Conservation (phyloP, 371 early-diverging fungal species). For the Apophysomyces trapeziformis region DNA sequence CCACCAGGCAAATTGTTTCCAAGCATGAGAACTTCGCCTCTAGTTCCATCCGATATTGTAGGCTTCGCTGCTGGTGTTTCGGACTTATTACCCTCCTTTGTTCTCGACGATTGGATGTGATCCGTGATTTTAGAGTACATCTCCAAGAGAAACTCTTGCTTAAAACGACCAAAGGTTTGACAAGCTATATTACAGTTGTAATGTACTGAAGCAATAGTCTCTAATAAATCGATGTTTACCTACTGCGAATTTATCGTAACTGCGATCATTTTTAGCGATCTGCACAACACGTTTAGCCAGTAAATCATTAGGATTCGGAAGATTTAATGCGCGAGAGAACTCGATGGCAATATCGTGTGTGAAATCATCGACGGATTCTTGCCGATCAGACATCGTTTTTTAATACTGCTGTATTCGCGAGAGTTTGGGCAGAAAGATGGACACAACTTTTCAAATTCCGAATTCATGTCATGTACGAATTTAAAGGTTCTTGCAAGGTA, state of each 20-base stretch:
- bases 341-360: constrained; percentile 64
- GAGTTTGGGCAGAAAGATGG: too few species aligned
- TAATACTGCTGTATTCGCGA: not conserved
- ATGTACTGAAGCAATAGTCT: not conserved
- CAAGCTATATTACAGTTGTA: constrained; percentile 45
- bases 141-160: constrained; percentile 56
- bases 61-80: not conserved
- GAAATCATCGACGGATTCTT: constrained; percentile 38
- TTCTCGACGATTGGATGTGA: constrained; percentile 29
- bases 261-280: constrained; percentile 57
- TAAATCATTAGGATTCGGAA: constrained; percentile 62
- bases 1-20: constrained; percentile 52
- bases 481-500: too few species aligned
- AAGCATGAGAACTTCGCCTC: constrained; percentile 41
- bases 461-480: too few species aligned
- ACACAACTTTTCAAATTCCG: too few species aligned
- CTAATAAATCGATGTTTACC: constrained; percentile 31
- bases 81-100: constrained; percentile 9
- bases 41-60: constrained; percentile 12
- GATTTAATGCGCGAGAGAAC: constrained; percentile 62
- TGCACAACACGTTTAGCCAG: constrained; percentile 65
- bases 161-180: constrained; percentile 64
- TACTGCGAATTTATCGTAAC: constrained; percentile 53
- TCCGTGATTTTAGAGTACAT: constrained; percentile 49
- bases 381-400: constrained; percentile 29